phyloP scores from a whole-genome alignment of 164 flowering plant genomes.

The Litsea cubeba region DNA sequence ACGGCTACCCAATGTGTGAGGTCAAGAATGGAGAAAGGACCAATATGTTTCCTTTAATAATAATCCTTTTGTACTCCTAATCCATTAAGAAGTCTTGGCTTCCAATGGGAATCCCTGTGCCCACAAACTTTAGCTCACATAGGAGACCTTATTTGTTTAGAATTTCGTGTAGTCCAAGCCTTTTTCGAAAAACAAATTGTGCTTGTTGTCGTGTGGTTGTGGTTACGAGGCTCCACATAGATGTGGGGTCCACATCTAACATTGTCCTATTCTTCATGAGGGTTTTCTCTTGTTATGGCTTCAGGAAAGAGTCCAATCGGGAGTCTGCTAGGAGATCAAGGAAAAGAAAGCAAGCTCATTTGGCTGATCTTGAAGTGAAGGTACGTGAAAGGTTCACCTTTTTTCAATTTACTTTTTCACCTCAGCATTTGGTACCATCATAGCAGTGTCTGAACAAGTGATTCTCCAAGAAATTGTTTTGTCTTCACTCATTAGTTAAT shows the following conservation, averaged over 20 bases:
- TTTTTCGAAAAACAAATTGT: too few relatives aligned
- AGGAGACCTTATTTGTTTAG: too few relatives aligned
- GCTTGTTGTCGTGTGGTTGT: too few relatives aligned
- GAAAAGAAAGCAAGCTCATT: slow-evolving; percentile 70
- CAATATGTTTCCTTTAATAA: too few relatives aligned
- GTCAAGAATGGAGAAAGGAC: too few relatives aligned
- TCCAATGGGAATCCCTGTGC: too few relatives aligned
- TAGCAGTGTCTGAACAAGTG: background rate
- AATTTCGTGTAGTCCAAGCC: too few relatives aligned
- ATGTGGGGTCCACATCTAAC: background rate
- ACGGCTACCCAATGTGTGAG: too few relatives aligned
- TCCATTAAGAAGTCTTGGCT: too few relatives aligned
- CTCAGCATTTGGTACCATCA: background rate
- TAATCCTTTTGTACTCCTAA: too few relatives aligned
- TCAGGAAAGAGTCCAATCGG: slow-evolving; percentile 71
- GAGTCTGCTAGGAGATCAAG: slow-evolving; percentile 89
- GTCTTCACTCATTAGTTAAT: background rate
- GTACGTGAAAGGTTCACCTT: slow-evolving; percentile 22
- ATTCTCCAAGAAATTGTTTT: background rate
- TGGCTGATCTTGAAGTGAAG: slow-evolving; percentile 67
- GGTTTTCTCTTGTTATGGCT: slow-evolving; percentile 1
- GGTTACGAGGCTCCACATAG: too few relatives aligned
- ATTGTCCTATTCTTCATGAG: background rate
- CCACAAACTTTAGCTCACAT: too few relatives aligned
- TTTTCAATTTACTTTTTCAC: background rate